phyloP scores from a whole-genome alignment of 495 filamentous ascomycete species.

The Wilcoxina mikolae region DNA sequence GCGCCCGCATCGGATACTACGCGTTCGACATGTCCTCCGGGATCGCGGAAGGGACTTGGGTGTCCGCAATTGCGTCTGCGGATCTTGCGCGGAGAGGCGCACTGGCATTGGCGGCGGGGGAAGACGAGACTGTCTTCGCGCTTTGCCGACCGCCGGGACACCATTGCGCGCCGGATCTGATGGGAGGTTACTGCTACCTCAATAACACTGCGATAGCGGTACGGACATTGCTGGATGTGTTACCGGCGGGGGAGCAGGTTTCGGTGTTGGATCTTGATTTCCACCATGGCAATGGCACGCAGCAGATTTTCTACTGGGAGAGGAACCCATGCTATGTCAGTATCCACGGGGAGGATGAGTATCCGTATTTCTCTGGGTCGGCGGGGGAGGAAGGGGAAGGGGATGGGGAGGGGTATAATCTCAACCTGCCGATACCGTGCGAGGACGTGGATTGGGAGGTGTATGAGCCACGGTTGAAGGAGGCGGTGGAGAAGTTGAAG shows the following conservation, averaged over 20 bases:
- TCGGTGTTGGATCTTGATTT: constrained; percentile 18
- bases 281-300: constrained; percentile 21
- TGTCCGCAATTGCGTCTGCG: constrained; percentile 5
- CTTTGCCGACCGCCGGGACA: constrained; percentile 18
- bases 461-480: constrained; percentile 3
- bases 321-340: constrained; percentile 11
- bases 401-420: constrained; percentile 10
- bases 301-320: constrained; percentile 13
- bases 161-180: constrained; percentile 11
- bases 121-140: constrained; percentile 5
- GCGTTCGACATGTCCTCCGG: constrained; percentile 14
- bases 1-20: constrained; percentile 12
- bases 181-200: constrained; percentile 19
- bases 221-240: background rate
- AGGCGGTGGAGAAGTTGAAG: constrained; percentile 6
- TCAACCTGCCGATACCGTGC: constrained; percentile 13
- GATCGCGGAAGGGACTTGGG: constrained; percentile 5
- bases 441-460: background rate
- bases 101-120: background rate
- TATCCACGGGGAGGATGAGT: constrained; percentile 17
- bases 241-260: constrained; percentile 1
- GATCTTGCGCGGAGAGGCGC: constrained; percentile 8
- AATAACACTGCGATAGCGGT: constrained; percentile 20
- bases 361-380: constrained; percentile 18
- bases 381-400: constrained; percentile 9